Conservation (phyloP, 2,329 filamentous ascomycete genomes). For the Nemania bipapillata region DNA sequence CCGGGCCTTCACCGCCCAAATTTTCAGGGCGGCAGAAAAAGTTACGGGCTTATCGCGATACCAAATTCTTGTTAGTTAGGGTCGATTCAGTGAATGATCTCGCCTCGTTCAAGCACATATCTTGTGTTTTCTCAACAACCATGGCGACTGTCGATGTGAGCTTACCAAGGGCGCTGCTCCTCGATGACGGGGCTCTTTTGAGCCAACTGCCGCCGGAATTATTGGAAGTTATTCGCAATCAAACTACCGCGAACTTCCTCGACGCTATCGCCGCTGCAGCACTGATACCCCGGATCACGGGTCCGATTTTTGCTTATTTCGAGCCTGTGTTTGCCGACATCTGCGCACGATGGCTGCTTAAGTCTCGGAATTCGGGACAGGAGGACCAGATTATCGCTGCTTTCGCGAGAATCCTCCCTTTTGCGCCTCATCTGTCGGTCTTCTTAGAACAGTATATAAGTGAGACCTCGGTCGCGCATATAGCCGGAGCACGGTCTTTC, state of each 20-base stretch:
- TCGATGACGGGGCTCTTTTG: conserved; percentile 65
- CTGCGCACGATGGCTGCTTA: conserved; percentile 79
- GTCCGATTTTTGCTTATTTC: conserved; percentile 78
- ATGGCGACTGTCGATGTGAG: conserved; percentile 69
- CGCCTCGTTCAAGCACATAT: conserved; percentile 38
- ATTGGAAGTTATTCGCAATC: conserved; percentile 71
- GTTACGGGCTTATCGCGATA: conserved; percentile 40
- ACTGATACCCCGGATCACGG: conserved; percentile 75
- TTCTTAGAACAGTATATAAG: conserved; percentile 68
- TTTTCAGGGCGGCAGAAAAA: conserved; percentile 46
- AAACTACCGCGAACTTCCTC: conserved; percentile 73
- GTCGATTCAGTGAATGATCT: conserved; percentile 25
- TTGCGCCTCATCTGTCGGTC: conserved; percentile 80
- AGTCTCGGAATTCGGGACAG: conserved; percentile 54
- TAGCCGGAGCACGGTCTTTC: conserved; percentile 37
- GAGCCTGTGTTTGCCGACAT: conserved; percentile 82
- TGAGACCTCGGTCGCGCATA: conserved; percentile 46
- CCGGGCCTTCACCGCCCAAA: conserved; percentile 47
- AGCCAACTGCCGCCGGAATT: conserved; percentile 75
- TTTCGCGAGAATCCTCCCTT: conserved; percentile 81
- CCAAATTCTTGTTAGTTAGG: conserved; percentile 34
- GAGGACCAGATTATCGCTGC: conserved; percentile 69
- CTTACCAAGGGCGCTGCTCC: conserved; percentile 65
- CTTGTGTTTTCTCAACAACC: conserved; percentile 43
- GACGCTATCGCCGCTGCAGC: conserved; percentile 76